Conservation (phyloP, 2,329 filamentous ascomycete genomes). For the Cercospora sesami region DNA sequence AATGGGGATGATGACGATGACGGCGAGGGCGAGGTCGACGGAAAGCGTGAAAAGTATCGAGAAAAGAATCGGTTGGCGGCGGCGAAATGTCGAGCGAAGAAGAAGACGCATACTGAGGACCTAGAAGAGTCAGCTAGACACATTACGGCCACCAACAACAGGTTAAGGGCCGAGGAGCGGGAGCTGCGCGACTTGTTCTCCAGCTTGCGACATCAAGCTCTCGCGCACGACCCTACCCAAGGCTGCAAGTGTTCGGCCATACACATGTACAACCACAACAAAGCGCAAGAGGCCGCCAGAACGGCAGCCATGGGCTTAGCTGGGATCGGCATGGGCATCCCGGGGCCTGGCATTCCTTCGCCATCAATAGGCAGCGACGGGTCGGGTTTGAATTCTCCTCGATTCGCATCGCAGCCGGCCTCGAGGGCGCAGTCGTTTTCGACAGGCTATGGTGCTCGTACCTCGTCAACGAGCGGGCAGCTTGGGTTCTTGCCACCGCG, state of each 20-base stretch:
- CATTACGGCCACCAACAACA: slow-evolving; percentile 38
- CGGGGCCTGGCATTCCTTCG: slow-evolving; percentile 14
- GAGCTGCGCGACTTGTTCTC: slow-evolving; percentile 38
- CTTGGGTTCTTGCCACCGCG: not conserved
- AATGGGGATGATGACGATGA: slow-evolving; percentile 20
- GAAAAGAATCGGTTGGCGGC: slow-evolving; percentile 72
- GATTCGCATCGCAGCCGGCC: slow-evolving; percentile 9
- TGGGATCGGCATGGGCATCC: slow-evolving; percentile 12
- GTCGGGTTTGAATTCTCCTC: slow-evolving; percentile 18
- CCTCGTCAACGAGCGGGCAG: slow-evolving; percentile 14
- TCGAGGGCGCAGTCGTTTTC: slow-evolving; percentile 27
- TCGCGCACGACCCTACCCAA: slow-evolving; percentile 35
- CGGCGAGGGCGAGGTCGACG: slow-evolving; percentile 32
- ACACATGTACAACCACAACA: slow-evolving; percentile 38
- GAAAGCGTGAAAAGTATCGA: slow-evolving; percentile 60
- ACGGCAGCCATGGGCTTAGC: slow-evolving; percentile 21
- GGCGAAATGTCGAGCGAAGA: slow-evolving; percentile 72
- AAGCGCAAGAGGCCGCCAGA: slow-evolving; percentile 32
- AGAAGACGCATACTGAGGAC: slow-evolving; percentile 57
- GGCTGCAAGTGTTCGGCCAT: slow-evolving; percentile 38
- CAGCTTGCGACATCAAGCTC: slow-evolving; percentile 36
- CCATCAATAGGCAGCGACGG: slow-evolving; percentile 28
- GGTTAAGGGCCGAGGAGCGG: slow-evolving; percentile 36
- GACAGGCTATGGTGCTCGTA: not conserved
- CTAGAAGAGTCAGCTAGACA: slow-evolving; percentile 51